Evolutionary conservation across 2,329 filamentous ascomycete genomes (phyloP), one percentile per base, ranked within the genome.

Genomic region (Monilinia polystroma): DNA sequence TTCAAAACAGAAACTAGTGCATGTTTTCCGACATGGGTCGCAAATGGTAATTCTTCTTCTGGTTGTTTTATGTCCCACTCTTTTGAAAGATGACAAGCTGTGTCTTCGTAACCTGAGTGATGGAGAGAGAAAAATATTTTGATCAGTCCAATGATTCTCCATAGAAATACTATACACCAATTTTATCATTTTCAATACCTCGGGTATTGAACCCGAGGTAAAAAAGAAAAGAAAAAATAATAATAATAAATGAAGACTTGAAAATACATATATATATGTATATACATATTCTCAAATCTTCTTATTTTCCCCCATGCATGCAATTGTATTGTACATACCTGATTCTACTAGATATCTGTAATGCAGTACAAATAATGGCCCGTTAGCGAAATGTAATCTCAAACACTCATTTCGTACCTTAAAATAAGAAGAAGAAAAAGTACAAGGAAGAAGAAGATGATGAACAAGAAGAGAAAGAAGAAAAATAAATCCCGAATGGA

Each of bases 1-100:
- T 89, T 88, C 71, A 89, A 78, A 70, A 87, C 80, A 68, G 82
- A 83, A 67, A 89, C 85, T 74, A 89, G 80, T 72, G 86, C 85
- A 78, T 88, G 85, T 73, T 82, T 84, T 77, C 87, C 83, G 77
- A 89, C 85, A 78, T 88, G 83, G 74, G 82, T 84, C 76, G 87
- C 87, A 77, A 89, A 89, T 68, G 83, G 80, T 70, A 89, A 84
- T 68, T 87, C 63, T 76, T 88, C 85, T 76, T 88, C 85, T 73
- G 87, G 87, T 77, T 85, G 81, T 74, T 82, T 80, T 71, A 87
- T 80, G 77, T 86, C 83, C 87, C 87, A 89, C 79, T 89, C 86
- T 76, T 88, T 88, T 75, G 88, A 86, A 72, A 89, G 85, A 76
- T 87, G 87, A 78, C 85, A 83, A 65, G 87, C 87, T 54, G 87